These are phyloP conservation scores for Arthrocladium fulminans DNA, from an alignment of 2,329 filamentous ascomycete genomes.

Conservation along the genomic window DNA sequence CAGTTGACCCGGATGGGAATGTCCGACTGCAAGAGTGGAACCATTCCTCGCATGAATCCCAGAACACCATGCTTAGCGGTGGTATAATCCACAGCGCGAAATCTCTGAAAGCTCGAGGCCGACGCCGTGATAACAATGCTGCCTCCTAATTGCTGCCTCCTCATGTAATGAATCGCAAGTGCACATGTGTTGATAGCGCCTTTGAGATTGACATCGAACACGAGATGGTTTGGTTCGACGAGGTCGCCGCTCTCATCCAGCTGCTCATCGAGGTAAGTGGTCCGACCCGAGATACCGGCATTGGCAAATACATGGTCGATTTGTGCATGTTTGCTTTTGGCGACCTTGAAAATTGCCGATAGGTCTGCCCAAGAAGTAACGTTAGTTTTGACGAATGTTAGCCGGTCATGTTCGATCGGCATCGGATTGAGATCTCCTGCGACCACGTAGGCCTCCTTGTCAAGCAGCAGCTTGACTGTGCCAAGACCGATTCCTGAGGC, in stretches of 20 bases:
- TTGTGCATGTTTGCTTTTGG: conserved; percentile 32
- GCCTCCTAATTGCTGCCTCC: conserved; percentile 35
- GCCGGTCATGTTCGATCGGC: conserved; percentile 1
- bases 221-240: conserved; percentile 35
- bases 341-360: conserved; percentile 8
- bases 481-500: conserved; percentile 6
- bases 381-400: conserved; percentile 6
- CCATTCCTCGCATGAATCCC: conserved; percentile 44
- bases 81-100: conserved; percentile 44
- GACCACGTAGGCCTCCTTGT: conserved; percentile 2
- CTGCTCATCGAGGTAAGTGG: conserved; percentile 40
- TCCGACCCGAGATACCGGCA: conserved; percentile 44
- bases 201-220: conserved; percentile 44
- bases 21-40: conserved; percentile 27
- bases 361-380: conserved; percentile 7
- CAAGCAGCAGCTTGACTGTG: conserved; percentile 6
- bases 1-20: conserved; percentile 49
- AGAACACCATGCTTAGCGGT: conserved; percentile 45
- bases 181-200: conserved; percentile 43
- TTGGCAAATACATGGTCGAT: conserved; percentile 46
- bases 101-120: conserved; percentile 42
- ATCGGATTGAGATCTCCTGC: conserved; percentile 4
- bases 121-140: conserved; percentile 49
- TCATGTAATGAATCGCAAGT: conserved; percentile 44
- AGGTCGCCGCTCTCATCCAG: conserved; percentile 44